Evolutionary conservation across 352 stramenopile species (phyloP).

Genomic region (Globisporangium carolinianum): DNA sequence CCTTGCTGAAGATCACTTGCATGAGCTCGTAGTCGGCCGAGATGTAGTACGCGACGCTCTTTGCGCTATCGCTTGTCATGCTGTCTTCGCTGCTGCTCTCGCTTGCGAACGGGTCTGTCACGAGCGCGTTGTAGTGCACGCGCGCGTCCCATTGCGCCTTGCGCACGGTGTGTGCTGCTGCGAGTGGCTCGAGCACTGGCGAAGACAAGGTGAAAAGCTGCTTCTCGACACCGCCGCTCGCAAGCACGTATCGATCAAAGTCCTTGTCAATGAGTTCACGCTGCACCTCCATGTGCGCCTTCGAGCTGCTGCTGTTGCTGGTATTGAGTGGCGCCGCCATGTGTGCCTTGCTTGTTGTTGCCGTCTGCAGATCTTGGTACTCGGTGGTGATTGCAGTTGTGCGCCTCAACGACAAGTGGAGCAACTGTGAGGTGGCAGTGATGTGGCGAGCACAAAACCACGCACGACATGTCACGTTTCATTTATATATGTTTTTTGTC

Average conservation of each 20-base stretch:
- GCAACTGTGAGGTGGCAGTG: not conserved
- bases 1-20: constrained; percentile 35
- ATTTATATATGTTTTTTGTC: too few species aligned
- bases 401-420: not conserved
- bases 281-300: constrained; percentile 51
- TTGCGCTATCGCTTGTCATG: constrained; percentile 4
- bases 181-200: constrained; percentile 34
- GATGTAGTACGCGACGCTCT: constrained; percentile 58
- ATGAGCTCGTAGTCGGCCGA: constrained; percentile 54
- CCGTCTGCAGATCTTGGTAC: too few species aligned
- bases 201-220: constrained; percentile 20
- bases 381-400: constrained; percentile 3
- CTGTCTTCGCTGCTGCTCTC: constrained; percentile 14
- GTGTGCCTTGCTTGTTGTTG: constrained; percentile 1
- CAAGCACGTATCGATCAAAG: constrained; percentile 75
- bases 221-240: constrained; percentile 23
- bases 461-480: not conserved
- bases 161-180: constrained; percentile 34
- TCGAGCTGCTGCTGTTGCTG: constrained; percentile 5
- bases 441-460: not conserved
- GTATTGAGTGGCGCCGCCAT: not conserved
- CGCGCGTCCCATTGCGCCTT: constrained; percentile 75
- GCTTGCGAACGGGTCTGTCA: constrained; percentile 46
- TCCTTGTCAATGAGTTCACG: constrained; percentile 62
- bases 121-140: constrained; percentile 58